Conservation (phyloP, 805 yeast genomes). For the Yamadazyma nakazawae region DNA sequence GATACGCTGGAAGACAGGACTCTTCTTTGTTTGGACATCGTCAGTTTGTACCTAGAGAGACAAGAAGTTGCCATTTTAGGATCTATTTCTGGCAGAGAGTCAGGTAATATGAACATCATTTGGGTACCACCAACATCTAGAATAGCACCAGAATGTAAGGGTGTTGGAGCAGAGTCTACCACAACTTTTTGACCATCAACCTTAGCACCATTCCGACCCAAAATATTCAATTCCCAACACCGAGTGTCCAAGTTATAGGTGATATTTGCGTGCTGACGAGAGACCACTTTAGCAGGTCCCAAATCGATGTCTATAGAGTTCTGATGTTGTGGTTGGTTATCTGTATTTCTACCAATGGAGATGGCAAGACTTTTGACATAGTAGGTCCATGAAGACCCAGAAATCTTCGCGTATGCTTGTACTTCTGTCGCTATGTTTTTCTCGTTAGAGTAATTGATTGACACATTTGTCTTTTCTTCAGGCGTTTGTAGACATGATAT, state of each 20-base stretch:
- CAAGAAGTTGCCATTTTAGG: constrained; percentile 41
- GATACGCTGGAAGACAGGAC: constrained; percentile 10
- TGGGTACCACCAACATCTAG: constrained; percentile 96
- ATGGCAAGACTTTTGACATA: constrained; percentile 78
- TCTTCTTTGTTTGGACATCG: constrained; percentile 19
- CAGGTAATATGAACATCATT: constrained; percentile 98
- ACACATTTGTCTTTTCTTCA: constrained; percentile 69
- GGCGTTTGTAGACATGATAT: constrained; percentile 70
- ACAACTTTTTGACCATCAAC: constrained; percentile 67
- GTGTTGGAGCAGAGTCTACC: constrained; percentile 49
- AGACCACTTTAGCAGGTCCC: constrained; percentile 97
- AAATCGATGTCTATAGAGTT: constrained; percentile 73
- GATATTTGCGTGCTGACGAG: constrained; percentile 84
- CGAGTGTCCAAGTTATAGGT: constrained; percentile 71
- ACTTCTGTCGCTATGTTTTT: constrained; percentile 69
- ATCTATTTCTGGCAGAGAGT: constrained; percentile 70
- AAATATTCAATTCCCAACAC: constrained; percentile 79
- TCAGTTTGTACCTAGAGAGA: constrained; percentile 28
- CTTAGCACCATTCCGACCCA: constrained; percentile 92
- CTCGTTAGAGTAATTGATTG: constrained; percentile 69
- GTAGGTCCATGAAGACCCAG: constrained; percentile 91
- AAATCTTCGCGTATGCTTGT: constrained; percentile 96
- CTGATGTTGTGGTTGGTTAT: constrained; percentile 13
- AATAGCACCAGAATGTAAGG: constrained; percentile 81
- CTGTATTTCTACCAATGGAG: constrained; percentile 84